These are phyloP conservation scores for Ophiostoma novo-ulmi DNA, from an alignment of 2,329 filamentous ascomycete genomes.

Conservation along the genomic window DNA sequence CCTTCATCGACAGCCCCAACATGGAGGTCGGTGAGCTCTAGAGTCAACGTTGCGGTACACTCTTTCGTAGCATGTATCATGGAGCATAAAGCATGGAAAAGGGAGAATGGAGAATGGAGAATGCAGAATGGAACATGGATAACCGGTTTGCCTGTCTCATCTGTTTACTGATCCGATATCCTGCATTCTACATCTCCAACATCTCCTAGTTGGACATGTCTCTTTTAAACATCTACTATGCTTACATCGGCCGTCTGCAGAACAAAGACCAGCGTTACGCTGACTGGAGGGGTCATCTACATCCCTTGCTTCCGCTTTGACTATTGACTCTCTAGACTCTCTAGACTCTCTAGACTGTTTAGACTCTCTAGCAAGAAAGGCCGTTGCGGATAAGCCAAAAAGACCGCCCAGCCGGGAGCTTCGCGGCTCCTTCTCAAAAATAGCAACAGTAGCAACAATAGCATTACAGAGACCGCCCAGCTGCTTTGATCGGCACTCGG, in stretches of 20 bases:
- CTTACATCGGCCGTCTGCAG: not conserved
- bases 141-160: not conserved
- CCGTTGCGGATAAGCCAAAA: not conserved
- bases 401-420: constrained; percentile 1
- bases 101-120: no score
- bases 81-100: no score
- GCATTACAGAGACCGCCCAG: not conserved
- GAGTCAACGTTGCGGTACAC: not conserved
- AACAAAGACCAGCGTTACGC: constrained; percentile 3
- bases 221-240: not conserved
- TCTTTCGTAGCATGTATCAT: not conserved
- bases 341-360: no score
- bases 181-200: not conserved
- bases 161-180: not conserved
- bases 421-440: not conserved
- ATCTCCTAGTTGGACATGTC: not conserved
- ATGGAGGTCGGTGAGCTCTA: not conserved
- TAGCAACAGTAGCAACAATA: no score
- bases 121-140: no score
- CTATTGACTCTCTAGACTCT: not conserved
- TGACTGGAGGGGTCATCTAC: not conserved
- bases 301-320: not conserved
- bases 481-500: not conserved
- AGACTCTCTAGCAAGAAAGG: not conserved
- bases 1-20: not conserved